phyloP scores from a whole-genome alignment of 495 filamentous ascomycete species.

The Neurospora sp. region DNA sequence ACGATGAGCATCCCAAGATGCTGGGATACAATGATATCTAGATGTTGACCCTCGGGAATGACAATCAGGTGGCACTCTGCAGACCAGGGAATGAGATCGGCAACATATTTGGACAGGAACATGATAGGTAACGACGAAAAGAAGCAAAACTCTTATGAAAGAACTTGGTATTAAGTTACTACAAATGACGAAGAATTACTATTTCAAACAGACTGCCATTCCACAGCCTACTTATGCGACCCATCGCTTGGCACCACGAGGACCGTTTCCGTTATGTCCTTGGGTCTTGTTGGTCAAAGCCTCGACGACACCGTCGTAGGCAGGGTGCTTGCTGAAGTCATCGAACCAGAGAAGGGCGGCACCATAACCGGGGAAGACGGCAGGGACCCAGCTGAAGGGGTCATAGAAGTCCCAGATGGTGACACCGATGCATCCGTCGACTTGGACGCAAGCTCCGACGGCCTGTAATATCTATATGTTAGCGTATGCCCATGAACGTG shows the following conservation, averaged over 20 bases:
- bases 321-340: slow-evolving; percentile 47
- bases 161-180: neutral
- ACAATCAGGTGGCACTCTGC: neutral
- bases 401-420: slow-evolving; percentile 57
- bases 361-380: slow-evolving; percentile 43
- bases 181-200: neutral
- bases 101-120: neutral
- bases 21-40: slow-evolving; percentile 21
- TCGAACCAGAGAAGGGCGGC: slow-evolving; percentile 41
- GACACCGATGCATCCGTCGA: slow-evolving; percentile 51
- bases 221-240: neutral
- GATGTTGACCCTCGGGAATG: neutral
- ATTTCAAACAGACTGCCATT: neutral
- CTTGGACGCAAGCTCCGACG: slow-evolving; percentile 48
- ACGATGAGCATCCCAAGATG: slow-evolving; percentile 11
- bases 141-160: neutral
- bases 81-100: neutral
- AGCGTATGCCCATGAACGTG: too few species aligned
- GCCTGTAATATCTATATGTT: neutral
- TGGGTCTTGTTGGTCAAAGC: slow-evolving; percentile 8
- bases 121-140: neutral
- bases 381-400: slow-evolving; percentile 50
- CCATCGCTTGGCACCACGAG: neutral
- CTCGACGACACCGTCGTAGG: slow-evolving; percentile 31
- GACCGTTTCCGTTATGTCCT: neutral